Conservation (phyloP, 148 eudicot species). For the Heliamphora exappendiculata region DNA sequence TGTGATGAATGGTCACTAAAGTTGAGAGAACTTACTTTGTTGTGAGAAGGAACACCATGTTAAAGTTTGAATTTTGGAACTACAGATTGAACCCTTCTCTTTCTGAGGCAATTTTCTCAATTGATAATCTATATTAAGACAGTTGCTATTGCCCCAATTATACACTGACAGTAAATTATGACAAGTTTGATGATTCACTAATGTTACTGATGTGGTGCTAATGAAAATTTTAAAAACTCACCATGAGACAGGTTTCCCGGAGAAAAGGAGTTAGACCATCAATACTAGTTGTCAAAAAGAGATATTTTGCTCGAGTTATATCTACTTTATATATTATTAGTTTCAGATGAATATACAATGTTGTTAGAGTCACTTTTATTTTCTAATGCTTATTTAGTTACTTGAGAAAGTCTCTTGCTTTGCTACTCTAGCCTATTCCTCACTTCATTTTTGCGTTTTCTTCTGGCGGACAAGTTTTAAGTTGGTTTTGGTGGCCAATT, state of each 20-base stretch:
- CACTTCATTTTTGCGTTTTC: neutral
- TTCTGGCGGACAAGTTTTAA: neutral
- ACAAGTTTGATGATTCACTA: too few species aligned
- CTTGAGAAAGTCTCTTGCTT: too few species aligned
- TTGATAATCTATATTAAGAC: neutral
- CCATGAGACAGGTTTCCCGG: too few species aligned
- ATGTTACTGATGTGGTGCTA: too few species aligned
- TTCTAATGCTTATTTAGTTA: too few species aligned
- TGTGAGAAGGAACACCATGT: neutral
- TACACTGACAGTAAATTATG: too few species aligned
- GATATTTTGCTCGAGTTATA: too few species aligned
- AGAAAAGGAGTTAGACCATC: too few species aligned
- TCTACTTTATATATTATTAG: neutral
- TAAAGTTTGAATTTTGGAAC: neutral
- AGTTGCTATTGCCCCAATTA: neutral
- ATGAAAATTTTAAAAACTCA: too few species aligned
- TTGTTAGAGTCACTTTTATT: neutral
- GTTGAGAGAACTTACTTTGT: neutral
- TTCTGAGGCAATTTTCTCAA: neutral
- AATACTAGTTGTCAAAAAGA: too few species aligned
- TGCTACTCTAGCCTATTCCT: too few species aligned
- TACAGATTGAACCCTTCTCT: neutral
- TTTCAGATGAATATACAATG: neutral
- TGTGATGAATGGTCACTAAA: neutral
- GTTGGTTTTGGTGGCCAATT: conserved; percentile 44